Conservation (phyloP, 805 yeast genomes). For the Lipomyces kockii region DNA sequence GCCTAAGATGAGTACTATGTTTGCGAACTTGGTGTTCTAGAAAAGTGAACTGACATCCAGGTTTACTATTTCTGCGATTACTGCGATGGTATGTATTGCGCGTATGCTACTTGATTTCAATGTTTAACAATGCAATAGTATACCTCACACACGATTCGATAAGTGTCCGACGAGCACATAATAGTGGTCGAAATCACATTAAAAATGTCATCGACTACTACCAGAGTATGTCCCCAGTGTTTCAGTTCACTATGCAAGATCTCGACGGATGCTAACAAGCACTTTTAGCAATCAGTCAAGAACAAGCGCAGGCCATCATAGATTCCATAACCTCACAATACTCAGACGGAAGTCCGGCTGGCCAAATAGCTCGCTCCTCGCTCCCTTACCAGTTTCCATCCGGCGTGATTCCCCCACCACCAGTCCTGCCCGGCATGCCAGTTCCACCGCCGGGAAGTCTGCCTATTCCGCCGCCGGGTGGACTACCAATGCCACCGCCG, state of each 20-base stretch:
- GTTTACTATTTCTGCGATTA: conserved; percentile 63
- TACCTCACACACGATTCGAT: conserved; percentile 86
- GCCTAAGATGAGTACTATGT: conserved; percentile 41
- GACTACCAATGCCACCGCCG: conserved; percentile 9
- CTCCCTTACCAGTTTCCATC: conserved; percentile 32
- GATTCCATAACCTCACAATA: conserved; percentile 28
- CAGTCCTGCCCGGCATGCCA: conserved; percentile 16
- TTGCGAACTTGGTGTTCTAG: not conserved
- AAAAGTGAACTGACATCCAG: conserved; percentile 16
- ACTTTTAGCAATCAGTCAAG: conserved; percentile 31
- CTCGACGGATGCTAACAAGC: not conserved
- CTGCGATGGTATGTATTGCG: conserved; percentile 57
- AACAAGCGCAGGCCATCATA: conserved; percentile 36
- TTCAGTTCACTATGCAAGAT: not conserved
- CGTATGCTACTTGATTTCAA: not conserved
- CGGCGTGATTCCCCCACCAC: conserved; percentile 12
- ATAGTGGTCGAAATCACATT: conserved; percentile 76
- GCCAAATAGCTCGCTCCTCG: not conserved
- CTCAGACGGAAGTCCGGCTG: conserved; percentile 20
- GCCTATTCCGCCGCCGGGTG: conserved; percentile 15
- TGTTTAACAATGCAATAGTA: conserved; percentile 45
- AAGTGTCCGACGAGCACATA: conserved; percentile 81
- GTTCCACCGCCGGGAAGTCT: conserved; percentile 19
- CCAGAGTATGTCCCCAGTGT: conserved; percentile 49
- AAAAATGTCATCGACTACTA: conserved; percentile 75